These are phyloP conservation scores for Leonotis leonurus DNA, from an alignment of 257 asterid species.

Conservation along the genomic window DNA sequence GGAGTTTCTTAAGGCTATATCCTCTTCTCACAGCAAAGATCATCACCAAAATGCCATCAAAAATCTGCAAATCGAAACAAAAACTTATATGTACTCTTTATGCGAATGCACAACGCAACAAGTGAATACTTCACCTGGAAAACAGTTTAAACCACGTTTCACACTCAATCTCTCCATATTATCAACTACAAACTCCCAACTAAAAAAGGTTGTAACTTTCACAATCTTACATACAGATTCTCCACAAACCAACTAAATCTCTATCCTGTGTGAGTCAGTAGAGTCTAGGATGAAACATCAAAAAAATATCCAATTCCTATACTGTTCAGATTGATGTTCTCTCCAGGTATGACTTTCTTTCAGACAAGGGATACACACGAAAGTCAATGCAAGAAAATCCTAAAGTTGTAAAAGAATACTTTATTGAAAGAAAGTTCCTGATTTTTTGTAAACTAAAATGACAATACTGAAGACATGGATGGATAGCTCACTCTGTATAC, in stretches of 20 bases:
- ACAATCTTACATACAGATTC: background rate
- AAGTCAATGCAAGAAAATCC: too few species aligned
- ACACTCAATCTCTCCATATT: background rate
- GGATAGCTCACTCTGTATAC: too few species aligned
- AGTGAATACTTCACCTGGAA: background rate
- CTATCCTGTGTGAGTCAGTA: background rate
- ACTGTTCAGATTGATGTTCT: too few species aligned
- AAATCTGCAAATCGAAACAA: conserved; percentile 12
- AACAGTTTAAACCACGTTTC: background rate
- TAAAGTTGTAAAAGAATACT: too few species aligned
- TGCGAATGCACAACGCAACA: background rate
- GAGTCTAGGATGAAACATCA: too few species aligned
- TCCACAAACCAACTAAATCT: background rate
- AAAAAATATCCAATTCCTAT: background rate
- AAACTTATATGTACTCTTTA: background rate
- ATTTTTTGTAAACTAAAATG: too few species aligned
- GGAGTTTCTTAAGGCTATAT: conserved; percentile 13
- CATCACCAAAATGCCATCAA: conserved; percentile 43
- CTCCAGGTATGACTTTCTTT: too few species aligned
- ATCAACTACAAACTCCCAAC: background rate
- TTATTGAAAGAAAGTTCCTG: too few species aligned
- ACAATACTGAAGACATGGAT: too few species aligned
- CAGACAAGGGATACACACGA: too few species aligned
- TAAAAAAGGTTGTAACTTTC: background rate
- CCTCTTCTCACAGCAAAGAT: conserved; percentile 28